These are phyloP conservation scores for Calonectria pseudoturangicola DNA, from an alignment of 2,329 filamentous ascomycete species.

Conservation along the genomic window DNA sequence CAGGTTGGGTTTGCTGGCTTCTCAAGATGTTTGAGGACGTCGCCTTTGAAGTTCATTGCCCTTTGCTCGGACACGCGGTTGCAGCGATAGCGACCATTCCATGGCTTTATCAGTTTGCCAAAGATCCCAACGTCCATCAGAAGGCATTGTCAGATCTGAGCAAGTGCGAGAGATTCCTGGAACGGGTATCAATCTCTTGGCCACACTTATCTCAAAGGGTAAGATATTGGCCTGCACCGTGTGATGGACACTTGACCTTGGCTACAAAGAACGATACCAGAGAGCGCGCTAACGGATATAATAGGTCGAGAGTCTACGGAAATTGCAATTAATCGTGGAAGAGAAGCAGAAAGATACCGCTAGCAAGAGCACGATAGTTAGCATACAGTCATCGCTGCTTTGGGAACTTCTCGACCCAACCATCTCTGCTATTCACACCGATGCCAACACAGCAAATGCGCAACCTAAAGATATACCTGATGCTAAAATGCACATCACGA, in stretches of 20 bases:
- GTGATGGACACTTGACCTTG: neutral
- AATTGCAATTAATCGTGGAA: constrained; percentile 4
- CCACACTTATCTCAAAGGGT: constrained; percentile 14
- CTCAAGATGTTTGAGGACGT: constrained; percentile 18
- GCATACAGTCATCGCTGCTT: constrained; percentile 5
- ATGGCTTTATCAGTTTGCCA: constrained; percentile 18
- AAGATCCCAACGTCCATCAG: constrained; percentile 3
- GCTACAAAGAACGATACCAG: too few relatives aligned
- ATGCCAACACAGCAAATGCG: neutral
- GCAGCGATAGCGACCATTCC: constrained; percentile 7
- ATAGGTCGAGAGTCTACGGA: constrained; percentile 10
- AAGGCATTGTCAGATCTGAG: constrained; percentile 2
- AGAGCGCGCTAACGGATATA: neutral
- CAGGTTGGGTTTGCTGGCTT: constrained; percentile 9
- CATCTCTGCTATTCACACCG: constrained; percentile 1
- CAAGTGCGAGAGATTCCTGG: constrained; percentile 15
- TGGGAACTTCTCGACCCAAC: constrained; percentile 19
- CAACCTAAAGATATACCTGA: constrained; percentile 1
- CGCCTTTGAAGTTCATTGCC: constrained; percentile 7
- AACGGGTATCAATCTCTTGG: constrained; percentile 9
- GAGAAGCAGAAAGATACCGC: constrained; percentile 1
- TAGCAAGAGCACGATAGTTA: constrained; percentile 4
- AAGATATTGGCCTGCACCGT: neutral
- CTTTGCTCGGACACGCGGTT: constrained; percentile 7
- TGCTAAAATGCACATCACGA: constrained; percentile 12